A percentile compares a stretch with the other conserved stretches of the same genome.
Conservation (phyloP, 1,284 basidiomycete genomes). For the Sporisorium sorghi region DNA sequence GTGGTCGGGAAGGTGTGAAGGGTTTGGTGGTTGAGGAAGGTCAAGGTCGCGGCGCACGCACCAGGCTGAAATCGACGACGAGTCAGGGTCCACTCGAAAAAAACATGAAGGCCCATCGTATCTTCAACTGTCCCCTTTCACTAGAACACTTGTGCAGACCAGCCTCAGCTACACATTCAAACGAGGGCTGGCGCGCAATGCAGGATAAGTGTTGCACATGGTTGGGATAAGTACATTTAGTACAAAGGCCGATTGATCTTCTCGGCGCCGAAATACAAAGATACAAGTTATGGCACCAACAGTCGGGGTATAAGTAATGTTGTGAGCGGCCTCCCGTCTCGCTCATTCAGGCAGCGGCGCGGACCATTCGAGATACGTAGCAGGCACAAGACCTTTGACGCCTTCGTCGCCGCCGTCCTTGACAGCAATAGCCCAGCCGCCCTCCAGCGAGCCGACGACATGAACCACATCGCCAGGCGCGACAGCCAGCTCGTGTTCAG, state of each 20-base stretch:
- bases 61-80: background rate
- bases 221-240: background rate
- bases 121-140: background rate
- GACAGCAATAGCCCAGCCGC: slow-evolving; percentile 57
- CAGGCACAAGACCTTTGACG: slow-evolving; percentile 49
- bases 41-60: background rate
- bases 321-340: background rate
- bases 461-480: slow-evolving; percentile 40
- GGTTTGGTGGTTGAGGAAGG: no score
- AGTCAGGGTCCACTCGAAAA: slow-evolving; percentile 4
- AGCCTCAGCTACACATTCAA: background rate
- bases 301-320: background rate
- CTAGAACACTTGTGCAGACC: background rate
- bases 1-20: background rate
- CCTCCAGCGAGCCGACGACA: slow-evolving; percentile 54
- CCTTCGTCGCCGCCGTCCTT: slow-evolving; percentile 19
- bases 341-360: slow-evolving; percentile 25
- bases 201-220: background rate
- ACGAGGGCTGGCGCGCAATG: background rate
- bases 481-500: slow-evolving; percentile 55
- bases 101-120: no score
- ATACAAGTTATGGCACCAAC: background rate
- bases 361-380: slow-evolving; percentile 49
- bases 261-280: slow-evolving; percentile 7
- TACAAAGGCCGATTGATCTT: background rate